A percentile compares a stretch with the other conserved stretches of the same genome.
Conservation (phyloP, 2,329 filamentous ascomycete species). For the Penicillium sclerotiorum region DNA sequence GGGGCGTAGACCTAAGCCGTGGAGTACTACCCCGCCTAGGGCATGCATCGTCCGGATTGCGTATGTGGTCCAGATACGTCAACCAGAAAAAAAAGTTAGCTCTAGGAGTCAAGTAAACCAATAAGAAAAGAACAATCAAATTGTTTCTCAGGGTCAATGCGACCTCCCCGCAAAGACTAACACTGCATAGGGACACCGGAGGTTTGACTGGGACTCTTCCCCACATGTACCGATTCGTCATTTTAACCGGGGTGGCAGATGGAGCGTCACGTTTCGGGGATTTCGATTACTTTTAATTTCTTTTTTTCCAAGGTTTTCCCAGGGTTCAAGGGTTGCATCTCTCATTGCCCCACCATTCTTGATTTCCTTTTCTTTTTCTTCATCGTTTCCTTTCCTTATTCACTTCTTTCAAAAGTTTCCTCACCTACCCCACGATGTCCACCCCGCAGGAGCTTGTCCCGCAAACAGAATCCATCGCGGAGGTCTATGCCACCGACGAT, state of each 20-base stretch:
- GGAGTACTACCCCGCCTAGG: background rate
- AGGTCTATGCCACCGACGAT: slow-evolving; percentile 80
- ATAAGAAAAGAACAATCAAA: background rate
- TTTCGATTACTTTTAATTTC: background rate
- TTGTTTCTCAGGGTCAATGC: slow-evolving; percentile 5
- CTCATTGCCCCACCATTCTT: slow-evolving; percentile 3
- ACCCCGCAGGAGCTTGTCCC: slow-evolving; percentile 62
- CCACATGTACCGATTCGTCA: slow-evolving; percentile 11
- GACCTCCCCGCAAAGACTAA: slow-evolving; percentile 16
- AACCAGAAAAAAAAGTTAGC: background rate
- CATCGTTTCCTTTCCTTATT: background rate
- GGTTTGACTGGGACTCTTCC: slow-evolving; percentile 6
- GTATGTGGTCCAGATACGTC: background rate
- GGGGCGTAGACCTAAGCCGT: background rate
- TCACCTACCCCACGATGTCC: slow-evolving; percentile 39
- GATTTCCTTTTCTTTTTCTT: slow-evolving; percentile 5
- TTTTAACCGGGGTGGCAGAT: slow-evolving; percentile 19
- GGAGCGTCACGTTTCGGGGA: slow-evolving; percentile 10
- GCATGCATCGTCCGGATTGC: no score
- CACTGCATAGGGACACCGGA: slow-evolving; percentile 20
- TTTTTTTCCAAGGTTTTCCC: no score
- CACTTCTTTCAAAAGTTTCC: background rate
- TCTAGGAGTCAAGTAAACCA: no score
- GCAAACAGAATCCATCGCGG: slow-evolving; percentile 70
- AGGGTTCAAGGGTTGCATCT: no score